Base-by-base conservation (phyloP, 441 rosid species). In the Pelargonium citronellum region DNA sequence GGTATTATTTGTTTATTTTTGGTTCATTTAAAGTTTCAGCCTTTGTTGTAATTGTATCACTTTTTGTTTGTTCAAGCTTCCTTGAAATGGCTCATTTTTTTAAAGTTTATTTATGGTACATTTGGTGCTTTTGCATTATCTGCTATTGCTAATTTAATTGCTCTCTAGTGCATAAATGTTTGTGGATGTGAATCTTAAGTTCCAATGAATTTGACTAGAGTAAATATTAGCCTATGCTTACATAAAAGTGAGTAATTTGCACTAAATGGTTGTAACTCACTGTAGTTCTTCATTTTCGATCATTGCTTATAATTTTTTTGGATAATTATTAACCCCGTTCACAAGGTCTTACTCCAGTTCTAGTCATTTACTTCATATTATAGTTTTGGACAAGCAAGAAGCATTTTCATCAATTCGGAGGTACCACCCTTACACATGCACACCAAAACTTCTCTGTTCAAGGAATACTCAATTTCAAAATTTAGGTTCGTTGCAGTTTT, bases 1-100 rank as follows among this genome's bases (percentile, higher is more conserved):
- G 95, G 98, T 89, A 76, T 62, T 49, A 10, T 10, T 67, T 39
- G 20, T 66, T 11, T 17, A 3, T 34, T n/a, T 49, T 69, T 15
- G 11, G 2, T 43, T 17, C 12, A 12, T 19, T 9, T 11, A 44
- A 34, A 53, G 63, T 9, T 22, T 63, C 39, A 47, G 11, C 4
- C 9, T 39, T 5, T n/a, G n/a, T n/a, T n/a, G n/a, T n/a, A n/a
- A n/a, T n/a, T n/a, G n/a, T n/a, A 4, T 34, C 9, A 20, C 12
- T 15, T 30, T 30, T 5, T 64, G 44, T 34, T 27, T 3, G 17
- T 16, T 64, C 67, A 34, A 2, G 20, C 46, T 12, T 64, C 7
- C 44, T 47, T 11, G n/a, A 12, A 47, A 47, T 12, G n/a, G 12
- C n/a, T 47, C 2, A 12, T 47, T 47, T 47, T 47, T 13, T 47